Evolutionary conservation across 148 eudicot genomes (phyloP).

Genomic region (Agrostemma githago): DNA sequence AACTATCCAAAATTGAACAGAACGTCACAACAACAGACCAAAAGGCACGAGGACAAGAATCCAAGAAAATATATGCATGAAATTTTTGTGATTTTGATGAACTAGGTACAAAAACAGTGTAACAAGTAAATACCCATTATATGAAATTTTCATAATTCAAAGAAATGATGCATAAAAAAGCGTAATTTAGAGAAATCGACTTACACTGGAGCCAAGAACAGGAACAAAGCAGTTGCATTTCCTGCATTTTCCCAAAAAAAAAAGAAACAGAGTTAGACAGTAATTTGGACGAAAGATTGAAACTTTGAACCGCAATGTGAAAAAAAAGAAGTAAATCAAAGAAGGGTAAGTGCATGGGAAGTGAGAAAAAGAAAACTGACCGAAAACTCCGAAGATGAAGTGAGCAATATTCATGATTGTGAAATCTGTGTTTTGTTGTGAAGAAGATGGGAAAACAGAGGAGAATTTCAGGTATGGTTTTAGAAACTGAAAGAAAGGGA

Average conservation of each 20-base stretch:
- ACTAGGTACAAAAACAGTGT: neutral
- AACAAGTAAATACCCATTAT: neutral
- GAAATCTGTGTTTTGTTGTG: neutral
- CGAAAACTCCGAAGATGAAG: constrained; percentile 41
- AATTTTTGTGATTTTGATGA: neutral
- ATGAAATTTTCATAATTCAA: neutral
- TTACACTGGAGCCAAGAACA: constrained; percentile 47
- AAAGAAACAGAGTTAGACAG: constrained; percentile 17
- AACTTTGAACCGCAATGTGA: neutral
- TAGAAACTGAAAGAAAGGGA: neutral
- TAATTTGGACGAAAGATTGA: neutral
- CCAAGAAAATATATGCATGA: neutral
- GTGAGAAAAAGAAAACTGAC: constrained; percentile 18
- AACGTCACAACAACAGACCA: too few species aligned
- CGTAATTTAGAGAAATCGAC: constrained; percentile 1
- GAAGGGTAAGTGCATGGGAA: neutral
- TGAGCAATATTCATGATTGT: constrained; percentile 32
- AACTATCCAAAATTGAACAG: neutral
- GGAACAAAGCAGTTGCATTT: constrained; percentile 52
- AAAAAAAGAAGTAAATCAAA: neutral
- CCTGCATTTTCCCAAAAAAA: constrained; percentile 27
- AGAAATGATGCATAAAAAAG: neutral
- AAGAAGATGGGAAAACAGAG: constrained; percentile 15
- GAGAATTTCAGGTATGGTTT: neutral
- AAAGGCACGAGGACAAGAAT: neutral